Percentiles rank a stretch among this genome's conserved stretches.
Conservation (phyloP, 345 rosid species). For the Eucalyptus tenuipes region DNA sequence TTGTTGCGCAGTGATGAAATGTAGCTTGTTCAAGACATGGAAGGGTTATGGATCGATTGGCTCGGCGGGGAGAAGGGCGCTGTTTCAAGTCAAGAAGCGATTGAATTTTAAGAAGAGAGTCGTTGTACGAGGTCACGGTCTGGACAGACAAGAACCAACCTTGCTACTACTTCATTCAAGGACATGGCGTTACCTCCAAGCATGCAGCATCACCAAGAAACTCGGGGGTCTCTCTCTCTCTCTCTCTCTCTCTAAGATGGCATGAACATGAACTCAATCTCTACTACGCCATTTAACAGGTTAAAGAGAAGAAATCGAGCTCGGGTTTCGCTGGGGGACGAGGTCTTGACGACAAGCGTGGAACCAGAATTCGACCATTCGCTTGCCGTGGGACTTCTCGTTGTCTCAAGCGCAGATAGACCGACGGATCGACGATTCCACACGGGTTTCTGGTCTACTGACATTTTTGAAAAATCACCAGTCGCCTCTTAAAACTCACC, state of each 20-base stretch:
- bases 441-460: neutral
- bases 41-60: neutral
- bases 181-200: neutral
- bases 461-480: neutral
- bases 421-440: neutral
- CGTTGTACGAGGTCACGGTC: neutral
- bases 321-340: constrained; percentile 18
- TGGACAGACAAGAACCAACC: neutral
- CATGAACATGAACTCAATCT: neutral
- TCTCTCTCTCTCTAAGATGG: too few relatives aligned
- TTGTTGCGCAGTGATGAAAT: neutral
- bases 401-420: constrained; percentile 2
- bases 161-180: neutral
- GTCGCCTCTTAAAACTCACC: neutral
- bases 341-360: constrained; percentile 18
- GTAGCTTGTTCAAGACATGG: neutral
- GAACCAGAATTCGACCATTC: constrained; percentile 16
- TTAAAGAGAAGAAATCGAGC: constrained; percentile 16
- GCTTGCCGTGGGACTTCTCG: constrained; percentile 15
- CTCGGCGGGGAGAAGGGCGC: neutral
- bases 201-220: neutral
- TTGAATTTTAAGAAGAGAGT: neutral
- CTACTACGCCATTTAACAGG: neutral
- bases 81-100: neutral
- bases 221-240: neutral